phyloP scores from a whole-genome alignment of 352 stramenopile genomes.

The Phytopythium delawarense region DNA sequence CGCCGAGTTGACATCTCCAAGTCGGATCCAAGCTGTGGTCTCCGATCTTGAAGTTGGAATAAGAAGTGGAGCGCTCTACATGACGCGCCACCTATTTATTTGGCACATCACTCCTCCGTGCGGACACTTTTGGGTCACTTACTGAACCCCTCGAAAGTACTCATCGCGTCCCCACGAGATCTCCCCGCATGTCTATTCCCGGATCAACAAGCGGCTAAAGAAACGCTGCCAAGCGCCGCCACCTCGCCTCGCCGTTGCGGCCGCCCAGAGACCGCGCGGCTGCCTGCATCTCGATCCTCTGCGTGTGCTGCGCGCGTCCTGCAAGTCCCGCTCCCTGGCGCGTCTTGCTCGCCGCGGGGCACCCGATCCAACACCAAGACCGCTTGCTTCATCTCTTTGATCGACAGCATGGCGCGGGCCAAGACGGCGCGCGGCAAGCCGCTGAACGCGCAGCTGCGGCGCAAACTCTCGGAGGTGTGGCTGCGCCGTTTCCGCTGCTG shows the following conservation, averaged over 20 bases:
- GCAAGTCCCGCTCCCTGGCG: neutral
- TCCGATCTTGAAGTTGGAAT: neutral
- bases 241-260: neutral
- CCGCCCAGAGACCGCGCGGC: neutral
- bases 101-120: neutral
- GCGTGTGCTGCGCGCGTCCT: neutral
- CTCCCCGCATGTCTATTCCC: neutral
- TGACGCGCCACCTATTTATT: neutral
- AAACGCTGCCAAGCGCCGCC: neutral
- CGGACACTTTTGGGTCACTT: neutral
- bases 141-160: neutral
- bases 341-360: neutral
- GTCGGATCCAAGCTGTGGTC: too few species aligned
- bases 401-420: neutral
- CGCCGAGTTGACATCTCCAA: too few species aligned
- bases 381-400: too few species aligned
- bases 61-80: neutral
- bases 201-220: neutral
- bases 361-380: too few species aligned
- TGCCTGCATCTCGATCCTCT: neutral
- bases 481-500: neutral
- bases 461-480: conserved; percentile 26
- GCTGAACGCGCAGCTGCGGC: conserved; percentile 24
- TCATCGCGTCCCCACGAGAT: neutral
- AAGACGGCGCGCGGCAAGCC: conserved; percentile 11